Conservation (phyloP, 345 rosid genomes). For the Capsella bursapastoris region DNA sequence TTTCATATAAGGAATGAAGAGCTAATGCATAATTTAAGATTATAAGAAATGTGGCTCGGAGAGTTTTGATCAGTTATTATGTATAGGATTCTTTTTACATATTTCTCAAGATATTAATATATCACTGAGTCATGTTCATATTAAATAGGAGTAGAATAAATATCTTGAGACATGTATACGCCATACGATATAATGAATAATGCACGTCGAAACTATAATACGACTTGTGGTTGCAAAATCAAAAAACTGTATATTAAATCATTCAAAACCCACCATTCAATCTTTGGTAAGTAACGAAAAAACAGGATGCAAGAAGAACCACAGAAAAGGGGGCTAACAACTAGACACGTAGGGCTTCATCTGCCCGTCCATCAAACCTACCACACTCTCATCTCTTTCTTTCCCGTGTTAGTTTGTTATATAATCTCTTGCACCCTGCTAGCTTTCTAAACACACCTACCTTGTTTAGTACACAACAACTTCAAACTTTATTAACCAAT, state of each 20-base stretch:
- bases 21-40: no score
- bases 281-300: constrained; percentile 43
- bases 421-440: constrained; percentile 19
- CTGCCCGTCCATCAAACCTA: constrained; percentile 62
- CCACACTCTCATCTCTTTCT: constrained; percentile 30
- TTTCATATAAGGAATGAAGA: no score
- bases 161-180: not conserved
- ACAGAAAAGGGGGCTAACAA: constrained; percentile 34
- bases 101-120: not conserved
- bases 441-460: not conserved
- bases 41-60: no score
- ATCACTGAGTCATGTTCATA: not conserved
- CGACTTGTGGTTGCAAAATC: not conserved
- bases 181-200: not conserved
- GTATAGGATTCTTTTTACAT: not conserved
- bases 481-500: not conserved
- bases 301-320: constrained; percentile 36
- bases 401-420: constrained; percentile 21
- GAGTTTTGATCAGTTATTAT: no score
- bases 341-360: constrained; percentile 51
- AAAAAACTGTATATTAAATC: not conserved
- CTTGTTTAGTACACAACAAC: constrained; percentile 5
- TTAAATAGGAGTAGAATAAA: not conserved
- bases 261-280: constrained; percentile 42
- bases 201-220: not conserved